Percentiles rank a stretch among this genome's conserved stretches.
Conservation (phyloP, 805 yeast genomes). For the Barnettozyma californica region DNA sequence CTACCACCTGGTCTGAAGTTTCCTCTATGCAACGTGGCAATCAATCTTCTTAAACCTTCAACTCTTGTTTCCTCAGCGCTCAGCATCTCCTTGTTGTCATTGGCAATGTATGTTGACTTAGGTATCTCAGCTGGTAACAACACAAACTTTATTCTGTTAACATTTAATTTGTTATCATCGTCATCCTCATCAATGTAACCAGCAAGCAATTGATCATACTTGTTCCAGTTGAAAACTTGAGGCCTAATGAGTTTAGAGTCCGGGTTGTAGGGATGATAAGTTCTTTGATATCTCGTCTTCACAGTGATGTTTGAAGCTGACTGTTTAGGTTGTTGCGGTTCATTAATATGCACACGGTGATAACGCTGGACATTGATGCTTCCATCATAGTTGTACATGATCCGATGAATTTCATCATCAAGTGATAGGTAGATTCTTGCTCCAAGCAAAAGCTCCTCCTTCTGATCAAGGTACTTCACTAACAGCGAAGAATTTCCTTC, state of each 20-base stretch:
- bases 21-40: constrained; percentile 56
- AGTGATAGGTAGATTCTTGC: constrained; percentile 68
- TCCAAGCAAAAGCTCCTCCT: constrained; percentile 40
- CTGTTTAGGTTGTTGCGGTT: constrained; percentile 20
- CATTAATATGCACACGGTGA: constrained; percentile 32
- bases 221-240: constrained; percentile 76
- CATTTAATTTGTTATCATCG: constrained; percentile 40
- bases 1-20: constrained; percentile 42
- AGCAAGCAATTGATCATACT: constrained; percentile 84
- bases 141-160: constrained; percentile 76
- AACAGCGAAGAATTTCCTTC: constrained; percentile 50
- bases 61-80: constrained; percentile 82
- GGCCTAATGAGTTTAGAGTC: constrained; percentile 51
- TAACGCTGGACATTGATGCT: constrained; percentile 77
- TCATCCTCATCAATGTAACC: constrained; percentile 85
- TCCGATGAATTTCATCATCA: constrained; percentile 81
- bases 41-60: constrained; percentile 79
- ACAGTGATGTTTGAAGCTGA: constrained; percentile 50
- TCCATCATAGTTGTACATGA: constrained; percentile 67
- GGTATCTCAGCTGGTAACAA: constrained; percentile 75
- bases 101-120: constrained; percentile 35
- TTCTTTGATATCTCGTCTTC: constrained; percentile 72
- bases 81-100: constrained; percentile 53
- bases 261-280: constrained; percentile 52
- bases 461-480: constrained; percentile 48